These are phyloP conservation scores for Abrus precatorius DNA, from an alignment of 306 rosid genomes.

Conservation along the genomic window DNA sequence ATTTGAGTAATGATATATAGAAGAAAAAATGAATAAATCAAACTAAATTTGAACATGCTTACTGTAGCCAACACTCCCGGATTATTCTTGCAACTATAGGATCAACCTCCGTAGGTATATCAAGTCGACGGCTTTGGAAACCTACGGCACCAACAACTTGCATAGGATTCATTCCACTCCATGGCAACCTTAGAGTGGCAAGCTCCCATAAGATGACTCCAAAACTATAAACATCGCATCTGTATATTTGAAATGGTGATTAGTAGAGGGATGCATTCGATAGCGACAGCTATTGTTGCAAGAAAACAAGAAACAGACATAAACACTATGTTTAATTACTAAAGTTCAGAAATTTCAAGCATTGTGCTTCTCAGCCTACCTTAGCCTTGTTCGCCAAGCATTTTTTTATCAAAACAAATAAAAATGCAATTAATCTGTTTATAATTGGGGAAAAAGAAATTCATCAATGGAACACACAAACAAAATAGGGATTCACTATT, in stretches of 20 bases:
- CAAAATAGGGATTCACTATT: background rate
- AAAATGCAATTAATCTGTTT: constrained; percentile 2
- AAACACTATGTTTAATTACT: constrained; percentile 11
- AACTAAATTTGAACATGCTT: constrained; percentile 57
- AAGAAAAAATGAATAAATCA: constrained; percentile 7
- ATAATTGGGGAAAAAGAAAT: background rate
- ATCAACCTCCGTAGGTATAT: constrained; percentile 94
- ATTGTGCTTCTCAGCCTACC: constrained; percentile 34
- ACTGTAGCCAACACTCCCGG: constrained; percentile 98
- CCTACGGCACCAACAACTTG: constrained; percentile 99
- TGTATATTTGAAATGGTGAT: constrained; percentile 53
- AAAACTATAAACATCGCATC: constrained; percentile 99
- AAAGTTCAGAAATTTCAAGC: background rate
- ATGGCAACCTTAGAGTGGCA: constrained; percentile 90
- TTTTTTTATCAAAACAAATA: background rate
- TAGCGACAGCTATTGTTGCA: constrained; percentile 23
- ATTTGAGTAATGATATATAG: constrained; percentile 3
- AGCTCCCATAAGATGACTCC: constrained; percentile 99
- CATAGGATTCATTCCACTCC: constrained; percentile 99
- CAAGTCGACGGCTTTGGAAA: constrained; percentile 95
- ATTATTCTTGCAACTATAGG: constrained; percentile 89
- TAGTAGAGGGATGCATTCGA: background rate
- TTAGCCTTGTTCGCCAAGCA: constrained; percentile 36
- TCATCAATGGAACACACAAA: constrained; percentile 20
- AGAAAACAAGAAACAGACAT: background rate